phyloP scores from a whole-genome alignment of 352 stramenopile species.

The Globisporangium paddicum region DNA sequence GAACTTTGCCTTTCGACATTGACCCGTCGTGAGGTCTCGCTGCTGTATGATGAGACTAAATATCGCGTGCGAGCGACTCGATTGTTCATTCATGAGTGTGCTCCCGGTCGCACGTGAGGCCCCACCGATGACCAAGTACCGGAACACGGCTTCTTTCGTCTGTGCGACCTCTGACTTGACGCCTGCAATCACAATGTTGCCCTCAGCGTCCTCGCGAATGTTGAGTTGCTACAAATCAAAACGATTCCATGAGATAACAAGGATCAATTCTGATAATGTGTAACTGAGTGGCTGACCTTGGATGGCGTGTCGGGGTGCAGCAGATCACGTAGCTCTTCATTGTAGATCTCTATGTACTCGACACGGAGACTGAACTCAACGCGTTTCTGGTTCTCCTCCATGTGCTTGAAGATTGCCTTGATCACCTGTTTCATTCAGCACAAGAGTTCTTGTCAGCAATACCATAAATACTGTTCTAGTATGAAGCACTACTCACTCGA shows the following conservation, averaged over 20 bases:
- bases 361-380: slow-evolving; percentile 89
- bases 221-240: slow-evolving; percentile 37
- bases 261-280: background rate
- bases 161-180: slow-evolving; percentile 79
- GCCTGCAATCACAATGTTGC: slow-evolving; percentile 75
- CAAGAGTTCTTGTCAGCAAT: background rate
- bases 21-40: slow-evolving; percentile 27
- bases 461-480: background rate
- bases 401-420: slow-evolving; percentile 65
- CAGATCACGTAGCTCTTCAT: slow-evolving; percentile 96
- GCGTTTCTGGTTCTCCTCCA: slow-evolving; percentile 33
- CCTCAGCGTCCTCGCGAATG: slow-evolving; percentile 76
- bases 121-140: slow-evolving; percentile 72
- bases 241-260: background rate
- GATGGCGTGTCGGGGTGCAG: slow-evolving; percentile 79
- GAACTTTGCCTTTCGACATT: slow-evolving; percentile 85
- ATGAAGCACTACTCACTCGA: slow-evolving; percentile 33
- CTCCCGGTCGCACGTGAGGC: slow-evolving; percentile 78
- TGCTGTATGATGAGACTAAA: slow-evolving; percentile 88
- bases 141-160: slow-evolving; percentile 76
- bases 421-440: slow-evolving; percentile 32
- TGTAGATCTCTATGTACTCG: slow-evolving; percentile 98
- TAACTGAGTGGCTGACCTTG: slow-evolving; percentile 29
- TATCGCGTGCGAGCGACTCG: slow-evolving; percentile 88
- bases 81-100: slow-evolving; percentile 90